Percentiles rank a stretch among this genome's conserved stretches.
Conservation (phyloP, 176 grass and related monocot species). For the Carex scoparia region DNA sequence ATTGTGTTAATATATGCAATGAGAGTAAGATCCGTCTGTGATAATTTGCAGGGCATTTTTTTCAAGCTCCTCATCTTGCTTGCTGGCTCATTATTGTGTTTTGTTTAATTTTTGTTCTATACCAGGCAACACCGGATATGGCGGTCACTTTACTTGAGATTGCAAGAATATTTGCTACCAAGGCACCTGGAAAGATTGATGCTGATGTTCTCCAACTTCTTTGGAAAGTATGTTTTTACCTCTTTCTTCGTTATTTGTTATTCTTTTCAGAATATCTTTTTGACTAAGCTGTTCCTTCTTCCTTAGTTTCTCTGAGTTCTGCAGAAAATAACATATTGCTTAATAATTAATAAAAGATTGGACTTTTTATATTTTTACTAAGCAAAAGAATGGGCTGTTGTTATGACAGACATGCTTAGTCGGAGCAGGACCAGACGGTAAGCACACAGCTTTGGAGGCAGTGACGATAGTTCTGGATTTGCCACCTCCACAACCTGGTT, state of each 20-base stretch:
- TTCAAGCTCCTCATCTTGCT: not conserved
- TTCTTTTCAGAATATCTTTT: not conserved
- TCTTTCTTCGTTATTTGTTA: not conserved
- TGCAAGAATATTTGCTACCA: slow-evolving; percentile 98
- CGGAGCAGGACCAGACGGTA: slow-evolving; percentile 97
- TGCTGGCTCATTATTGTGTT: slow-evolving; percentile 25
- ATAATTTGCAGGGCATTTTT: not conserved
- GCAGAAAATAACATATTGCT: not conserved
- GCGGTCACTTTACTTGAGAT: slow-evolving; percentile 97
- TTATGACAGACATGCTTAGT: slow-evolving; percentile 88
- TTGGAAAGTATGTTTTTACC: slow-evolving; percentile 81
- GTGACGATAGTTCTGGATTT: slow-evolving; percentile 98
- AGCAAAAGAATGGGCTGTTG: slow-evolving; percentile 14
- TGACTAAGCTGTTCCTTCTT: not conserved
- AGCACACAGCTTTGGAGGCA: slow-evolving; percentile 97
- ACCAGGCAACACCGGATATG: slow-evolving; percentile 98
- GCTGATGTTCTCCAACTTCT: slow-evolving; percentile 95
- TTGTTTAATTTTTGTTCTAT: slow-evolving; percentile 36
- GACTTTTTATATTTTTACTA: not conserved
- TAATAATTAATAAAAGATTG: not conserved
- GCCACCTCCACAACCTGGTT: slow-evolving; percentile 91
- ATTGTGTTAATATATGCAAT: slow-evolving; percentile 10
- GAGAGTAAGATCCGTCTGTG: not conserved
- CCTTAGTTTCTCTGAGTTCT: not conserved
- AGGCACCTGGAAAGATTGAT: slow-evolving; percentile 99